A percentile compares a stretch with the other conserved stretches of the same genome.
Evolutionary conservation across 2,329 filamentous ascomycete genomes (phyloP).

Genomic region (Cercospora sojina): DNA sequence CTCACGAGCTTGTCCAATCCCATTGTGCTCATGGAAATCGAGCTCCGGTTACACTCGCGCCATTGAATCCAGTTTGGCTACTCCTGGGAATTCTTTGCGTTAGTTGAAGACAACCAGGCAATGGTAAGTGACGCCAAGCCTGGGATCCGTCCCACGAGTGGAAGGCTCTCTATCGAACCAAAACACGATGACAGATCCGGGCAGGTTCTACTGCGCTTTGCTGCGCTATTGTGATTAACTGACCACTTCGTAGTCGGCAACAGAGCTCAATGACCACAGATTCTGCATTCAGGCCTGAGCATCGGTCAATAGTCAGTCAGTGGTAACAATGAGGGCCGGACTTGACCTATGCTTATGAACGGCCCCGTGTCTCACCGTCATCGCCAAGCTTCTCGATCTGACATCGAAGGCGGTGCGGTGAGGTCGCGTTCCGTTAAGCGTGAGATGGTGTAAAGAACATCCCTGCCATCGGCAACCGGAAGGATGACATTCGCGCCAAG

Average conservation of each 20-base stretch:
- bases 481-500: neutral
- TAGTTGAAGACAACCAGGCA: neutral
- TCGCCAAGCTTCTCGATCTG: neutral
- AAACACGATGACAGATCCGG: neutral
- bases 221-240: neutral
- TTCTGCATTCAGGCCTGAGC: neutral
- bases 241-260: neutral
- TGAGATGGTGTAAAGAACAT: constrained; percentile 1
- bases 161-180: neutral
- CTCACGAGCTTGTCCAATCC: neutral
- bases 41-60: neutral
- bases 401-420: neutral
- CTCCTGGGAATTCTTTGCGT: neutral
- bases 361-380: neutral
- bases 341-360: neutral
- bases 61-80: neutral
- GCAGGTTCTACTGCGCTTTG: neutral
- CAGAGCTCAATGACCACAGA: neutral
- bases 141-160: neutral
- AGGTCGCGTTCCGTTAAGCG: neutral
- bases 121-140: neutral
- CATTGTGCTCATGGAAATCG: neutral
- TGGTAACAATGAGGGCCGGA: neutral
- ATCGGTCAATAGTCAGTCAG: neutral
- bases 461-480: neutral